Evolutionary conservation across 768 basidiomycete species (phyloP).

Genomic region (Phaeotremella skinneri): DNA sequence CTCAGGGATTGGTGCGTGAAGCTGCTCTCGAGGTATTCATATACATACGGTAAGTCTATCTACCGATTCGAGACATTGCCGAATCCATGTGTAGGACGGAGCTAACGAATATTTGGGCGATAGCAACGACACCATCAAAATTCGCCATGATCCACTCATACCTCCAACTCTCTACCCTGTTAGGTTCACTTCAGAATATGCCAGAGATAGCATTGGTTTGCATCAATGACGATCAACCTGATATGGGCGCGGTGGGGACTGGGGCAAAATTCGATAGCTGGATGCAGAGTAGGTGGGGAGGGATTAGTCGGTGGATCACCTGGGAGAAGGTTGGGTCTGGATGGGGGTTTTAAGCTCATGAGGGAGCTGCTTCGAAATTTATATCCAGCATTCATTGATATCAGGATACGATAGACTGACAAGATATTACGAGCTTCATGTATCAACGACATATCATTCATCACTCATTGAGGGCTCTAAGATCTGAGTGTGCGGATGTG

Average conservation of each 20-base stretch:
- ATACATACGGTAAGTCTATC: constrained; percentile 38
- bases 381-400: background rate
- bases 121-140: constrained; percentile 29
- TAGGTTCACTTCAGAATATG: constrained; percentile 17
- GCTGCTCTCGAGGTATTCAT: constrained; percentile 44
- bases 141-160: constrained; percentile 31
- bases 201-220: constrained; percentile 37
- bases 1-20: constrained; percentile 43
- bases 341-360: constrained; percentile 5
- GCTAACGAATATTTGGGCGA: background rate
- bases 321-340: constrained; percentile 22
- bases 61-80: background rate
- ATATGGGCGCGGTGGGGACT: constrained; percentile 7
- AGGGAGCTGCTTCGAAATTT: background rate
- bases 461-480: too few relatives aligned
- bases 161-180: constrained; percentile 13
- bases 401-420: background rate
- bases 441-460: too few relatives aligned
- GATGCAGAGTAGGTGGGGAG: constrained; percentile 40
- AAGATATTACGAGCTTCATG: background rate
- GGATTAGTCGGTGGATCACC: background rate
- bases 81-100: background rate
- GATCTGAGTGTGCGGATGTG: too few relatives aligned
- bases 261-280: constrained; percentile 25
- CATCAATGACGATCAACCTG: constrained; percentile 46